phyloP scores from a whole-genome alignment of 805 yeast species.

The Starmerella powellii region DNA sequence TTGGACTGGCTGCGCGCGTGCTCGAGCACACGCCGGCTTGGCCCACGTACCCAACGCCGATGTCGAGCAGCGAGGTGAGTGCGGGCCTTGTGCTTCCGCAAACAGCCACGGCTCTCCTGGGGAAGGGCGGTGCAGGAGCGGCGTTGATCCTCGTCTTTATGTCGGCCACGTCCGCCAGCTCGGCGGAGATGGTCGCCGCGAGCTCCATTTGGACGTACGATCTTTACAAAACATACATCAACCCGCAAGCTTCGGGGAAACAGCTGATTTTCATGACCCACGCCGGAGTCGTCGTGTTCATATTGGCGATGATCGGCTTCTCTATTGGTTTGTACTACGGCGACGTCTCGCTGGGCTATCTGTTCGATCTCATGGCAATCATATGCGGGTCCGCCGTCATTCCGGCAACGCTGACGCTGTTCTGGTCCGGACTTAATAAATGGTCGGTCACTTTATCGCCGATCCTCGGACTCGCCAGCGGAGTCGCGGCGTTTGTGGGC shows the following conservation, averaged over 20 bases:
- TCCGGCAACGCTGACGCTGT: slow-evolving; percentile 45
- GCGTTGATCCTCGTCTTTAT: slow-evolving; percentile 60
- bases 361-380: slow-evolving; percentile 74
- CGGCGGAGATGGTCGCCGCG: slow-evolving; percentile 75
- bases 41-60: slow-evolving; percentile 63
- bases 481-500: slow-evolving; percentile 20
- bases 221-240: slow-evolving; percentile 60
- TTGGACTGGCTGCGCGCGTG: slow-evolving; percentile 33
- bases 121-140: slow-evolving; percentile 76
- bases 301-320: slow-evolving; percentile 58
- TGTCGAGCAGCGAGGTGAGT: slow-evolving; percentile 53
- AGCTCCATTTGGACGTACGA: slow-evolving; percentile 72
- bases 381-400: slow-evolving; percentile 36
- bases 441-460: slow-evolving; percentile 9
- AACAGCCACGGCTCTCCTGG: slow-evolving; percentile 68
- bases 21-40: slow-evolving; percentile 54
- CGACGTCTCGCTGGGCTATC: slow-evolving; percentile 70
- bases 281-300: slow-evolving; percentile 43
- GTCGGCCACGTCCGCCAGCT: slow-evolving; percentile 81
- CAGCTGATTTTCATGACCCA: slow-evolving; percentile 54
- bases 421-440: slow-evolving; percentile 32
- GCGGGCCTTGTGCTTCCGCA: slow-evolving; percentile 53
- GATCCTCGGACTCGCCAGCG: slow-evolving; percentile 9
- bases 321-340: slow-evolving; percentile 69
- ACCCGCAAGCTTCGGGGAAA: slow-evolving; percentile 63